A percentile compares a stretch with the other conserved stretches of the same genome.
phyloP scores from a whole-genome alignment of 169 alveolate species.

The Eimeria acervulina region DNA sequence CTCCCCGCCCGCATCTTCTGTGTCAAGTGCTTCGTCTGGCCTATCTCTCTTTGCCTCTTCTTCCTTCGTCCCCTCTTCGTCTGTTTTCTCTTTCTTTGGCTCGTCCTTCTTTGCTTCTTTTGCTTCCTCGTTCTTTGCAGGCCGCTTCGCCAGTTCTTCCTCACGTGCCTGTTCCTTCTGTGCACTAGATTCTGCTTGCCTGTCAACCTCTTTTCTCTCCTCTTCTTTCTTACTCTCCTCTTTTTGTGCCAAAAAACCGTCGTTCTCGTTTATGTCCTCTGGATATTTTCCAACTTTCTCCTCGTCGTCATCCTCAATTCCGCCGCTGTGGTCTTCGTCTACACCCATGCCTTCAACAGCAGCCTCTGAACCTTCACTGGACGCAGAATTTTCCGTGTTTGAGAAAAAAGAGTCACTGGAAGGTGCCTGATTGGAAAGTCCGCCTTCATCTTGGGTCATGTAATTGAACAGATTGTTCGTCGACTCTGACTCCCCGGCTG shows the following conservation, averaged over 20 bases:
- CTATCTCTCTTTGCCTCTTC: neutral
- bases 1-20: neutral
- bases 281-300: neutral
- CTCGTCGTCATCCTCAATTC: neutral
- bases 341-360: conserved; percentile 39
- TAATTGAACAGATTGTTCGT: neutral
- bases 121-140: neutral
- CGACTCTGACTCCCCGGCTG: neutral
- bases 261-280: neutral
- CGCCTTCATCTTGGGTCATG: conserved; percentile 5
- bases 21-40: neutral
- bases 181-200: neutral
- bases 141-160: neutral
- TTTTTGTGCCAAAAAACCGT: neutral
- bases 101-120: neutral
- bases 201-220: neutral
- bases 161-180: neutral
- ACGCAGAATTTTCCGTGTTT: too few species aligned
- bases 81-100: neutral
- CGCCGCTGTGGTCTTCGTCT: neutral
- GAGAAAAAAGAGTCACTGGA: neutral
- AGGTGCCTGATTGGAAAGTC: conserved; percentile 3
- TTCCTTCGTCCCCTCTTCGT: neutral
- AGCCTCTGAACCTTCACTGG: neutral
- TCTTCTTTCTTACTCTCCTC: neutral